Percentiles rank a stretch among this genome's conserved stretches.
Evolutionary conservation across 2,329 filamentous ascomycete species (phyloP).

Genomic region (Decorospora gaudefroyi): DNA sequence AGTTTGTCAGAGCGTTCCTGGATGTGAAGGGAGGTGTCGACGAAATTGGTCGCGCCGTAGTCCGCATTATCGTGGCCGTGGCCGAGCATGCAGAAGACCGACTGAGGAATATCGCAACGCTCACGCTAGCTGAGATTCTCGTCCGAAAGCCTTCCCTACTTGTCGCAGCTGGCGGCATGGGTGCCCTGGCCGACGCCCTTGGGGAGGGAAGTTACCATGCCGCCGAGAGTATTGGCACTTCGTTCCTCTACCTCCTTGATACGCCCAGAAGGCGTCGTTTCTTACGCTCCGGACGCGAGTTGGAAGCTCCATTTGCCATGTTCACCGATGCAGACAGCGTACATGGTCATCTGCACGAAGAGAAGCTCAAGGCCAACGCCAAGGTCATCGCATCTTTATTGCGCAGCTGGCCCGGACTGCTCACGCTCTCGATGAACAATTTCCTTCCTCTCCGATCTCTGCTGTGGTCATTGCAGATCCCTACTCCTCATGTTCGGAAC

Average conservation of each 20-base stretch:
- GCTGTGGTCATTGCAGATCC: slow-evolving; percentile 66
- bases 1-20: slow-evolving; percentile 92
- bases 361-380: slow-evolving; percentile 79
- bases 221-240: slow-evolving; percentile 82
- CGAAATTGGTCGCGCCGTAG: slow-evolving; percentile 84
- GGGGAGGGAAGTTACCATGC: slow-evolving; percentile 90
- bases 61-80: slow-evolving; percentile 86
- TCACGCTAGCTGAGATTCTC: slow-evolving; percentile 90
- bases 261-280: slow-evolving; percentile 78
- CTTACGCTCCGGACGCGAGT: slow-evolving; percentile 83
- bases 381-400: slow-evolving; percentile 90
- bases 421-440: slow-evolving; percentile 85
- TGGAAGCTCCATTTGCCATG: slow-evolving; percentile 83
- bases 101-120: slow-evolving; percentile 84
- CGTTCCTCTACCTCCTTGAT: slow-evolving; percentile 90
- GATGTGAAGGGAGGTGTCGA: slow-evolving; percentile 91
- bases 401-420: slow-evolving; percentile 90
- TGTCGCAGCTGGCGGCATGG: slow-evolving; percentile 80
- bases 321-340: slow-evolving; percentile 79
- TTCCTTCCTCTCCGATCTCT: slow-evolving; percentile 84
- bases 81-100: slow-evolving; percentile 86
- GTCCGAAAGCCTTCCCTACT: slow-evolving; percentile 82
- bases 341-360: slow-evolving; percentile 58
- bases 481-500: slow-evolving; percentile 64
- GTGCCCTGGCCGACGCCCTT: slow-evolving; percentile 86